These are phyloP conservation scores for Hortiboletus flavorubellus DNA, from an alignment of 768 basidiomycete genomes.

Conservation along the genomic window DNA sequence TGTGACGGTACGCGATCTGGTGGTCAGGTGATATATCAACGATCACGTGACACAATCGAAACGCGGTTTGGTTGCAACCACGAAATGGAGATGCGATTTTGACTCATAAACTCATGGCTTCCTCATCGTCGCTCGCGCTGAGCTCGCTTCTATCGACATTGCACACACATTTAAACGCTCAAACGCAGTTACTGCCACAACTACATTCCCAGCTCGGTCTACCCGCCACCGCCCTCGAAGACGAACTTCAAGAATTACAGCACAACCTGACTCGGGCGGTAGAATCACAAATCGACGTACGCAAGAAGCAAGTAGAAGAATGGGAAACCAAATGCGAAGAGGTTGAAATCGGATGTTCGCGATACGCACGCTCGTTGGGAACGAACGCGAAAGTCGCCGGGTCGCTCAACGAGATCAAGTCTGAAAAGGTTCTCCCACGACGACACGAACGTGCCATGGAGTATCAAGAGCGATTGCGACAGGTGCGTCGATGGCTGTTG, in stretches of 20 bases:
- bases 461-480: conserved; percentile 75
- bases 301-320: conserved; percentile 73
- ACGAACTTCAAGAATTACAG: conserved; percentile 73
- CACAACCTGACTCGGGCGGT: conserved; percentile 73
- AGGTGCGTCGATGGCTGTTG: conserved; percentile 46
- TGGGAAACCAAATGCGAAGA: conserved; percentile 63
- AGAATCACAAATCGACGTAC: conserved; percentile 63
- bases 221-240: conserved; percentile 72
- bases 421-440: conserved; percentile 68
- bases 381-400: conserved; percentile 66
- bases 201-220: conserved; percentile 84
- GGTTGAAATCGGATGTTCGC: conserved; percentile 62
- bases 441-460: conserved; percentile 66
- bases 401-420: conserved; percentile 61
- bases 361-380: conserved; percentile 69
- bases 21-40: conserved; percentile 26
- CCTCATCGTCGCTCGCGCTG: conserved; percentile 38
- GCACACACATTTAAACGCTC: conserved; percentile 73
- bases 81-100: conserved; percentile 11
- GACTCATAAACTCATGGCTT: conserved; percentile 21
- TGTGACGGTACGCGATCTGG: too few relatives aligned
- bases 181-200: conserved; percentile 78
- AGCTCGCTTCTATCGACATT: conserved; percentile 73
- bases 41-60: conserved; percentile 19
- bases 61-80: conserved; percentile 27